Percentiles rank a stretch among this genome's conserved stretches.
These are phyloP conservation scores for Aurifilum marmelostoma DNA, from an alignment of 2,329 filamentous ascomycete species.

Conservation along the genomic window DNA sequence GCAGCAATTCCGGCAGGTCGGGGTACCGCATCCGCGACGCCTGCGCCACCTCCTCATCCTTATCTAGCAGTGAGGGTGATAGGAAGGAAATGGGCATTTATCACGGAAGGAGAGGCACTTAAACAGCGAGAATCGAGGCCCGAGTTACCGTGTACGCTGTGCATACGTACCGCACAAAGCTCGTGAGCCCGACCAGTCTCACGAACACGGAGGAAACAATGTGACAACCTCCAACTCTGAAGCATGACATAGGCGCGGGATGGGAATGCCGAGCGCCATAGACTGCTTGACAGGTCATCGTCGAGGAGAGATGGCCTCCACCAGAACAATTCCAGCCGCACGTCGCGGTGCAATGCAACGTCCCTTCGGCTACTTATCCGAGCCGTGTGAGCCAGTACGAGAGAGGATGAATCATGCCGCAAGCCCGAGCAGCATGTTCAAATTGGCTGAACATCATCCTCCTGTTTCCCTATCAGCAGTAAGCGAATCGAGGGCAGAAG, in stretches of 20 bases:
- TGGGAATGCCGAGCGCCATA: background rate
- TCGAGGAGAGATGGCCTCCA: background rate
- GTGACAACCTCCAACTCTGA: background rate
- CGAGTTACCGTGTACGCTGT: too few species aligned
- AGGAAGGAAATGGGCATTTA: too few species aligned
- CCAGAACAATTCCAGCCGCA: background rate
- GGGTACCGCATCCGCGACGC: background rate
- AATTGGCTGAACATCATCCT: background rate
- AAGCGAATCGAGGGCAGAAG: background rate
- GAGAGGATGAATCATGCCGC: background rate
- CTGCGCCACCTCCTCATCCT: background rate
- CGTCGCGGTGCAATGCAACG: background rate
- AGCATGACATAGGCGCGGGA: background rate
- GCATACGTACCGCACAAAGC: background rate
- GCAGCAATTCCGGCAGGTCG: background rate
- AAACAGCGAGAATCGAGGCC: too few species aligned
- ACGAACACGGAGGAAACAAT: background rate
- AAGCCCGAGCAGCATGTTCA: background rate
- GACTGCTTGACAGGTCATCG: background rate
- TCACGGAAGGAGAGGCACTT: too few species aligned
- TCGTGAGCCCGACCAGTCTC: background rate
- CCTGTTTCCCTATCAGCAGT: background rate
- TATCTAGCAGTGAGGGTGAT: background rate
- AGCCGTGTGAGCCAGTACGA: too few species aligned
- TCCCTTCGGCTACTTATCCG: too few species aligned